Evolutionary conservation across 1,139 yeast genomes (phyloP).

Genomic region (Diutina ranongensis): DNA sequence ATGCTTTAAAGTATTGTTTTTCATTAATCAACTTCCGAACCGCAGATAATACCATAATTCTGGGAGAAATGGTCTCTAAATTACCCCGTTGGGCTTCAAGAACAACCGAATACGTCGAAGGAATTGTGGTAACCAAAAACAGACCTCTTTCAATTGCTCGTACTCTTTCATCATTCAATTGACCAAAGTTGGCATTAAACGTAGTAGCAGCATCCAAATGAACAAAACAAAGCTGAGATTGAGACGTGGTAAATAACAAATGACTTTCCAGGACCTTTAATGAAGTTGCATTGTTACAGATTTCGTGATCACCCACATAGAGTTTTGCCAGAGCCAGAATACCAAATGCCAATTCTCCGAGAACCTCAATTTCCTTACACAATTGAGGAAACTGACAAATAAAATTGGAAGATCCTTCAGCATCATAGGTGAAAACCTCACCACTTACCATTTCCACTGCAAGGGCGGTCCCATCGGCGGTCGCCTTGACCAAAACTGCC

Average conservation of each 20-base stretch:
- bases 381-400: not conserved
- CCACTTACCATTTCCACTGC: not conserved
- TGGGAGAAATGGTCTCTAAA: constrained; percentile 84
- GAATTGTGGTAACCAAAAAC: constrained; percentile 64
- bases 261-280: constrained; percentile 62
- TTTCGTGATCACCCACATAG: constrained; percentile 47
- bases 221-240: constrained; percentile 70
- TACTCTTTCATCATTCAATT: constrained; percentile 56
- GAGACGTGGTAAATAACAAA: constrained; percentile 79
- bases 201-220: constrained; percentile 40
- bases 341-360: constrained; percentile 24
- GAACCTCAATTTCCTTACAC: not conserved
- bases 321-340: constrained; percentile 63
- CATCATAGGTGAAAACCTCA: not conserved
- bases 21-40: constrained; percentile 59
- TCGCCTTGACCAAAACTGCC: not conserved
- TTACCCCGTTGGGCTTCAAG: constrained; percentile 96
- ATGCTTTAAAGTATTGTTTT: constrained; percentile 57
- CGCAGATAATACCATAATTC: constrained; percentile 81
- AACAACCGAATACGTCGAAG: constrained; percentile 72
- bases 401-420: not conserved
- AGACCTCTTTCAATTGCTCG: constrained; percentile 91
- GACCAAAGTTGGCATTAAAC: constrained; percentile 16
- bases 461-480: not conserved
- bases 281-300: constrained; percentile 80